phyloP scores from a whole-genome alignment of 495 filamentous ascomycete genomes.

The Cryomyces minteri region DNA sequence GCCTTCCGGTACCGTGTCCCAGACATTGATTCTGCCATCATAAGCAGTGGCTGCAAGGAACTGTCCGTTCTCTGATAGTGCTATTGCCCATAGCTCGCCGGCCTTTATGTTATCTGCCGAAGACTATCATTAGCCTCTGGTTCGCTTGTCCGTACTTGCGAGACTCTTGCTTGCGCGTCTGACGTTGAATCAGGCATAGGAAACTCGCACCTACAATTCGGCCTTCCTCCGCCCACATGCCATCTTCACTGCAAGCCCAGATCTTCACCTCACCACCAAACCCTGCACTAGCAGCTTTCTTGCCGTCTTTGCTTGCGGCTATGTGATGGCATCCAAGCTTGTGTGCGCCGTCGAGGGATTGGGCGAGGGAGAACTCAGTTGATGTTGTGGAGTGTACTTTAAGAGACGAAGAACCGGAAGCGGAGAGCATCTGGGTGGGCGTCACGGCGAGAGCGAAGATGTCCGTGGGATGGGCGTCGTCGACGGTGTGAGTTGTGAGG shows the following conservation, averaged over 20 bases:
- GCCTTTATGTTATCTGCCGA: conserved; percentile 27
- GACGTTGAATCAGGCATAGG: too few species aligned
- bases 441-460: conserved; percentile 85
- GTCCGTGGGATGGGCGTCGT: conserved; percentile 74
- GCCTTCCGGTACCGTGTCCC: conserved; percentile 36
- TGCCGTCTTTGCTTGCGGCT: conserved; percentile 46
- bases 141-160: too few species aligned
- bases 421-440: conserved; percentile 53
- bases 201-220: conserved; percentile 24
- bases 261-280: conserved; percentile 75
- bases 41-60: conserved; percentile 68
- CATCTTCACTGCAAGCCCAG: conserved; percentile 42
- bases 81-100: conserved; percentile 69
- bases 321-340: conserved; percentile 81
- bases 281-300: conserved; percentile 58
- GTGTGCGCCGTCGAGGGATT: conserved; percentile 61
- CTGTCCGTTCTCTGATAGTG: conserved; percentile 62
- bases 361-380: conserved; percentile 52
- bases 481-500: conserved; percentile 73
- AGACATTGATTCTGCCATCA: conserved; percentile 74
- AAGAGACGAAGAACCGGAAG: conserved; percentile 62
- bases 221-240: conserved; percentile 30
- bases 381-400: conserved; percentile 57
- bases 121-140: too few species aligned
- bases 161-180: too few species aligned